Evolutionary conservation across 768 basidiomycete genomes (phyloP), one percentile per base, ranked within the genome.

Genomic region (Peribolospora baueri): DNA sequence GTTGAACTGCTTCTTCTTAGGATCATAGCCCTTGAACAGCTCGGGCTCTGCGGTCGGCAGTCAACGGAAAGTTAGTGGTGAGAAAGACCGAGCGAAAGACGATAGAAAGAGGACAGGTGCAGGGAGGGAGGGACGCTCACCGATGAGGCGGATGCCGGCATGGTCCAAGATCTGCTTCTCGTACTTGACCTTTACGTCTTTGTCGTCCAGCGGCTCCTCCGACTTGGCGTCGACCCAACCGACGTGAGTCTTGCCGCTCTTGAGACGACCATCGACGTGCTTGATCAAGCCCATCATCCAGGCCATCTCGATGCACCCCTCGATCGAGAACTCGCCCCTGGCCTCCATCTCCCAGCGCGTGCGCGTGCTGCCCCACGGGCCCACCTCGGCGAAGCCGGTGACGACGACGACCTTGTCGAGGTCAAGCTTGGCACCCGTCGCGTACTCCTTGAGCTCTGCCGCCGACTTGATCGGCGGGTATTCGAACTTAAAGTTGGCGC

Each of bases 311-410:
- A 98, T 93, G 64, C 85, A 86, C 14, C 93, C 93, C 67, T 93
- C 82, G 62, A 97, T 90, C 2, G 90, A 88, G 68, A 97, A 82
- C 64, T 91, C 80, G n/a, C 93, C 91, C 49, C 79, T 76, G 49
- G 88, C 90, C 66, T 98, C 93, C 88, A 98, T 97, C 71, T 98
- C 93, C 93, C 93, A 98, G 57, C 93, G 79, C 3, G 93, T 98
- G 57, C 93, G 79, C 11, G 91, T 83, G 65, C 85, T 88, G 60
- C 93, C 93, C 90, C 91, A 98, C 9, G 93, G 93, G 2, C 93
- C 83, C 52, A 97, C 86, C 68, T 98, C 93, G 41, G 83, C 91
- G 67, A 85, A 97, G 58, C 93, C 93, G 48, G 93, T 91, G 64
- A 95, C 74, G 56, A 98, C 93, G 57, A 87, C 72, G 56, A 95